Evolutionary conservation across 2,329 filamentous ascomycete species (phyloP), one percentile per base, ranked within the genome.

Genomic region (Penicillium frequentans): DNA sequence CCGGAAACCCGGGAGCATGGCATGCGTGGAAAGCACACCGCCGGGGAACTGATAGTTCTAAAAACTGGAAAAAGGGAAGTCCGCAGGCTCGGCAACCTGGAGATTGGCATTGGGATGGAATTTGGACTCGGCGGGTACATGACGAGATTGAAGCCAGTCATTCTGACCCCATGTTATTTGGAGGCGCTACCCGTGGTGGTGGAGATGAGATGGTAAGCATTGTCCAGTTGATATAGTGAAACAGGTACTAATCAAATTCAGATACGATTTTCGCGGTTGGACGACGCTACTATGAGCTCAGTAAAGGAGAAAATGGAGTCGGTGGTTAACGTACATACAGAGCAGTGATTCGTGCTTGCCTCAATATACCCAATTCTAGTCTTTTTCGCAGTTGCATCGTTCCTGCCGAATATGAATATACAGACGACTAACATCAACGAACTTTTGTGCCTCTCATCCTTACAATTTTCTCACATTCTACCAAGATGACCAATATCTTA

Each of bases 61-160:
- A 54, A 23, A 57, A 55, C 16, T 73, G 66, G 66, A 83, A 74
- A 67, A 75, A 58, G 77, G 77, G 70, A 71, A 84, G 76, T 58
- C 78, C 68, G 51, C 72, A 71, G 62, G 68, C 75, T 35, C 77
- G 87, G 58, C 81, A 83, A 49, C 91, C 91, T 0, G 90, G 89
- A 7, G 89, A 96, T 67, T 98, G 93, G 93, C 96, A 96, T 70
- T 98, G 93, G 93, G 91, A 96, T 68, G 93, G 93, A 0, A 93
- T 98, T 0, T 99, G 93, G 93, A 90, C 96, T 71, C 89, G 93
- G 62, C 84, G 93, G 54, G 93, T 96, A 1, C 88, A 86, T 73
- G 90, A 89, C 72, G 89, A 89, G 19, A 85, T 97, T 44, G 84
- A 88, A 50, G 82, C 84, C 10, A 96, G 91, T 68, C 77, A 91